Conservation (phyloP, 441 rosid genomes). For the Lagerstroemia fauriei region DNA sequence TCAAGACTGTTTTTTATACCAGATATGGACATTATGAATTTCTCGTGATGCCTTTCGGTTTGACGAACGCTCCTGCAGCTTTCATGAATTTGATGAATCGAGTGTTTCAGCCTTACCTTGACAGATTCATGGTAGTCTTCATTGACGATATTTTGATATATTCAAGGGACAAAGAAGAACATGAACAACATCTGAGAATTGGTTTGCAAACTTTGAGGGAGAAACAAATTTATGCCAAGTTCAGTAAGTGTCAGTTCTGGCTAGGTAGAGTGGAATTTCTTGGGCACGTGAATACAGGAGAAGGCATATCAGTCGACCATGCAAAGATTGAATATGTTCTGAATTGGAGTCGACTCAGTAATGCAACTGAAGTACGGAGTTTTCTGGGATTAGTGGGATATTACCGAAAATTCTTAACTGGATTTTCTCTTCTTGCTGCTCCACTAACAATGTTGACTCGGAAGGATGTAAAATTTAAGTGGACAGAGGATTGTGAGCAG, state of each 20-base stretch:
- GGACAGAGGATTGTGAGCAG: not conserved
- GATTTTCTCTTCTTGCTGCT: not conserved
- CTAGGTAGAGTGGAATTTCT: not conserved
- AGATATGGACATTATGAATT: slow-evolving; percentile 15
- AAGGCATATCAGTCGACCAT: not conserved
- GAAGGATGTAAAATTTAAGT: not conserved
- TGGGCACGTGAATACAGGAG: not conserved
- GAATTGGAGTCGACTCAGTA: not conserved
- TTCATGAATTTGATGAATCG: not conserved
- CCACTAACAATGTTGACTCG: not conserved
- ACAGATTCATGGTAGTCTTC: not conserved
- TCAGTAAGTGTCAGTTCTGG: slow-evolving; percentile 1
- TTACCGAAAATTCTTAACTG: not conserved
- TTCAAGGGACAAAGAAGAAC: not conserved
- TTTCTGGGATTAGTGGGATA: not conserved
- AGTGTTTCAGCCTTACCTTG: not conserved
- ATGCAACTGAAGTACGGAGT: not conserved
- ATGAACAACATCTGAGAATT: not conserved
- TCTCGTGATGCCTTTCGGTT: slow-evolving; percentile 16
- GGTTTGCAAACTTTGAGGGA: not conserved
- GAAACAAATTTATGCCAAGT: not conserved
- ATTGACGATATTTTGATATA: slow-evolving; percentile 7
- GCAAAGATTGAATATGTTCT: not conserved
- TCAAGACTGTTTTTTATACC: not conserved
- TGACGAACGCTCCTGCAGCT: slow-evolving; percentile 7